Conservation (phyloP, 176 grass and related monocot genomes). For the Neostapfia colusana region DNA sequence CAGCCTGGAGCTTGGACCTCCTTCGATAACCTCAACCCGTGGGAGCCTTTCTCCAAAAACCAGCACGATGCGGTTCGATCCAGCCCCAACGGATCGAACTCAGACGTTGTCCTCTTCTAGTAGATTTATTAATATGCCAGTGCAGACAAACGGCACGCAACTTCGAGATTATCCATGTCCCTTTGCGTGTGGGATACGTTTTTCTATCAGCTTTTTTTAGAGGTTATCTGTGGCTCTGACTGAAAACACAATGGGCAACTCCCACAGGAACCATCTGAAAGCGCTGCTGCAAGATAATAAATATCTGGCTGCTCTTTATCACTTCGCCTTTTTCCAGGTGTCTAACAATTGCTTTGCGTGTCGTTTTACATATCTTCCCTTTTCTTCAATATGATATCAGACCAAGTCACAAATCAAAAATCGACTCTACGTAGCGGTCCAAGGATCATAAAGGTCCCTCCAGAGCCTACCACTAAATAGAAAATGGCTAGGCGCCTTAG, state of each 20-base stretch:
- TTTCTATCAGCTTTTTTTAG: neutral
- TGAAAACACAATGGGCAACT: neutral
- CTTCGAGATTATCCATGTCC: neutral
- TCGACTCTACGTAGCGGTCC: conserved; percentile 25
- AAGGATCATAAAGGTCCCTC: conserved; percentile 18
- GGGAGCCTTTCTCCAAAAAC: too few species aligned
- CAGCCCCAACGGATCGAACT: too few species aligned
- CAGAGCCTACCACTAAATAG: conserved; percentile 4
- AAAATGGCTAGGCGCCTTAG: conserved; percentile 11
- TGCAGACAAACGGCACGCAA: neutral
- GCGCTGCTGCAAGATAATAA: conserved; percentile 26
- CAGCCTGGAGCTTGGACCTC: neutral
- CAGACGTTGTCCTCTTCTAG: neutral
- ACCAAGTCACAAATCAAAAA: conserved; percentile 25
- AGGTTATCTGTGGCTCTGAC: neutral
- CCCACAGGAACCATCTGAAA: conserved; percentile 2
- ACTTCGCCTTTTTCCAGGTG: conserved; percentile 26
- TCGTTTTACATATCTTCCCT: conserved; percentile 32
- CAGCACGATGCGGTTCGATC: too few species aligned
- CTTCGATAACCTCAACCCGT: neutral
- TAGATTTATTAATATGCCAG: conserved; percentile 22
- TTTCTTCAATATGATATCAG: conserved; percentile 27
- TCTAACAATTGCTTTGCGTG: conserved; percentile 25
- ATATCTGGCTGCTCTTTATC: conserved; percentile 36
- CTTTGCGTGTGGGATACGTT: neutral